phyloP scores from a whole-genome alignment of 768 basidiomycete genomes.

The Clavulina sp. region DNA sequence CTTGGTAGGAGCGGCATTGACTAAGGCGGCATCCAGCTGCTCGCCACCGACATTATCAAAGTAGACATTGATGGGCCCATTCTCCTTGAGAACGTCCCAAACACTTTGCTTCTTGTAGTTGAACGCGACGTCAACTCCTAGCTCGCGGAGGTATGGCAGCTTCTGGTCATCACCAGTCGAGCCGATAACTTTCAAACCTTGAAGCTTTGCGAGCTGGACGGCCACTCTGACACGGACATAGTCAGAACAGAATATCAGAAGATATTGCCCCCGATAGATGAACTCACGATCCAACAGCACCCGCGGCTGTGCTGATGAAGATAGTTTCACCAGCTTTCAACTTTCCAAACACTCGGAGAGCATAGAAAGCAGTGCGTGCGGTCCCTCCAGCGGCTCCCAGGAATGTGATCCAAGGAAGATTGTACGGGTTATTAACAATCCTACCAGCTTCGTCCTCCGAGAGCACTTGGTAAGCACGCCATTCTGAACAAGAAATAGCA shows the following conservation, averaged over 20 bases:
- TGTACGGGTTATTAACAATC: not conserved
- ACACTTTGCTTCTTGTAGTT: slow-evolving; percentile 52
- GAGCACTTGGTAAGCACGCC: too few relatives aligned
- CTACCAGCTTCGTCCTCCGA: not conserved
- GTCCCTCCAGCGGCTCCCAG: slow-evolving; percentile 8
- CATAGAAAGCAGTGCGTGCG: slow-evolving; percentile 21
- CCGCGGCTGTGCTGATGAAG: slow-evolving; percentile 31
- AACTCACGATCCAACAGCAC: slow-evolving; percentile 44
- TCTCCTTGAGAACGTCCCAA: slow-evolving; percentile 31
- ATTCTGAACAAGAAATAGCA: not conserved
- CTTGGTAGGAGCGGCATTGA: too few relatives aligned
- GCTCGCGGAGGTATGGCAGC: slow-evolving; percentile 35
- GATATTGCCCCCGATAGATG: not conserved
- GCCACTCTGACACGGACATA: slow-evolving; percentile 14
- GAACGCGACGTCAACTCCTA: slow-evolving; percentile 56
- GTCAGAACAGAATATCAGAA: slow-evolving; percentile 9
- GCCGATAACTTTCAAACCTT: slow-evolving; percentile 44
- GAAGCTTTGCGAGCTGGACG: slow-evolving; percentile 27
- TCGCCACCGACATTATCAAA: slow-evolving; percentile 19
- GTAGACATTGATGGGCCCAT: slow-evolving; percentile 42
- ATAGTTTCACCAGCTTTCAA: slow-evolving; percentile 32
- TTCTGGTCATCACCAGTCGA: slow-evolving; percentile 62
- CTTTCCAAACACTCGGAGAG: slow-evolving; percentile 26
- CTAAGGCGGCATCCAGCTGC: slow-evolving; percentile 16
- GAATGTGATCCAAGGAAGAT: slow-evolving; percentile 1